These are phyloP conservation scores for Pleurotus cornucopiae DNA, from an alignment of 768 basidiomycete species.

Conservation along the genomic window DNA sequence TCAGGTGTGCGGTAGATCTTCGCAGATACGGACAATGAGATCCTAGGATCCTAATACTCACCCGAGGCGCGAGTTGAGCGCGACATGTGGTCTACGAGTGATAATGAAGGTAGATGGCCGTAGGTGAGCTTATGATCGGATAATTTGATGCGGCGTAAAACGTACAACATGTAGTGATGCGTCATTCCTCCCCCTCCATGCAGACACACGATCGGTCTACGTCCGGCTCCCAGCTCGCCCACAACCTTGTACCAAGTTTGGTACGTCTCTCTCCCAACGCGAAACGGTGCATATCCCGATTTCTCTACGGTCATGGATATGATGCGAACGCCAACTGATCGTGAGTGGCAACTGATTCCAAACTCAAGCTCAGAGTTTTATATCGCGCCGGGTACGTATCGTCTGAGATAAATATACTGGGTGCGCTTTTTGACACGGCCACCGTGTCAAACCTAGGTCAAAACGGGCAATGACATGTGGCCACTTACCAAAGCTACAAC, in stretches of 20 bases:
- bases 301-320: background rate
- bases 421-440: no score
- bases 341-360: no score
- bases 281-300: background rate
- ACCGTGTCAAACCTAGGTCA: no score
- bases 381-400: no score
- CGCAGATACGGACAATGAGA: no score
- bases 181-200: conserved; percentile 43
- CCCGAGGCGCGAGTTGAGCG: conserved; percentile 1
- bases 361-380: no score
- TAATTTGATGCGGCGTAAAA: background rate
- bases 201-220: conserved; percentile 33
- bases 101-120: no score
- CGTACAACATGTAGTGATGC: conserved; percentile 12
- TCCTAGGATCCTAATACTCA: background rate
- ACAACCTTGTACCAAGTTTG: conserved; percentile 41
- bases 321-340: background rate
- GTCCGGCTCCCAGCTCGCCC: conserved; percentile 30
- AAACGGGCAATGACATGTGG: no score
- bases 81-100: background rate
- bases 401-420: no score
- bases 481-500: no score
- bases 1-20: background rate
- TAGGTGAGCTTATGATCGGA: no score
- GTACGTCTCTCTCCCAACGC: conserved; percentile 18